Percentiles rank a stretch among this genome's conserved stretches.
Conservation (phyloP, 305 asterid species). For the Fraxinus paxiana region DNA sequence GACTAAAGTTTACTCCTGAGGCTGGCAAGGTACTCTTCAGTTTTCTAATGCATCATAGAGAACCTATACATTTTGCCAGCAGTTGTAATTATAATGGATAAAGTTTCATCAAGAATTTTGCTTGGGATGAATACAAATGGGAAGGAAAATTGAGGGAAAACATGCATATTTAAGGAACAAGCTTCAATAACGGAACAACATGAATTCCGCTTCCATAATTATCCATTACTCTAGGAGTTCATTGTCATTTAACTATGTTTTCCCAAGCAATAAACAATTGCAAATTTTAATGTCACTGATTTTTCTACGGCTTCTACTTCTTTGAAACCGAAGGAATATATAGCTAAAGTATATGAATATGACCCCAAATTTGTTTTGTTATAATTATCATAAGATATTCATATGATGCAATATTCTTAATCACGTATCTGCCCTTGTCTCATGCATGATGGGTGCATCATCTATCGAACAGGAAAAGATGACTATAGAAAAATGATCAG, state of each 20-base stretch:
- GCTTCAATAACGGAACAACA: not conserved
- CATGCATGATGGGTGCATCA: constrained; percentile 1
- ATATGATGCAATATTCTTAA: not conserved
- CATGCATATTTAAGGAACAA: not conserved
- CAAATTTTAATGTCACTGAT: not conserved
- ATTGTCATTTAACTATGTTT: not conserved
- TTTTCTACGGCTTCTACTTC: not conserved
- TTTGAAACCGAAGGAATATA: not conserved
- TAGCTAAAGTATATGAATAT: not conserved
- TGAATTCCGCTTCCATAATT: not conserved
- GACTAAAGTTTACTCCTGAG: constrained; percentile 70
- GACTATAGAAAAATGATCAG: not conserved
- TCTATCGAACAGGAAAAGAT: not conserved
- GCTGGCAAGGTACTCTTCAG: constrained; percentile 57
- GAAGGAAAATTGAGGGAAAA: not conserved
- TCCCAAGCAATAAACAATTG: not conserved
- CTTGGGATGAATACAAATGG: not conserved
- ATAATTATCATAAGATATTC: not conserved
- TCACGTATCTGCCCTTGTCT: not conserved
- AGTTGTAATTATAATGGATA: not conserved
- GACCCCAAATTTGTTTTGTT: not conserved
- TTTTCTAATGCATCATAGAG: not conserved
- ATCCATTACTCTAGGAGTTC: not conserved
- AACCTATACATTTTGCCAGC: not conserved
- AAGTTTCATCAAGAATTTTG: not conserved